Base-by-base conservation (phyloP, 495 filamentous ascomycete species). In the Saxophila tyrrhenica region DNA sequence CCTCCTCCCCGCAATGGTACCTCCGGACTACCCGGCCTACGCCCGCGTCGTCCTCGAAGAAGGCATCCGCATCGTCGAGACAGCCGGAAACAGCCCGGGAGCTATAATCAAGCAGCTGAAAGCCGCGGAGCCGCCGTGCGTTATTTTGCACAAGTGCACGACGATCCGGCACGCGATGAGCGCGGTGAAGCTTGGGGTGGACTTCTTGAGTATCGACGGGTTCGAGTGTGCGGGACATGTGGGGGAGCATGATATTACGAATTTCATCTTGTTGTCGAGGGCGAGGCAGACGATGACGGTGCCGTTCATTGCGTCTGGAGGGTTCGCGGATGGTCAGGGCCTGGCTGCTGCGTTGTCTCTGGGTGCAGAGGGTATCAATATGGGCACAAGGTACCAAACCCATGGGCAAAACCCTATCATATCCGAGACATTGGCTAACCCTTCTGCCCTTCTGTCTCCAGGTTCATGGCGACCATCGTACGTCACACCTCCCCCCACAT, bases 191-290 rank as follows among this genome's bases (percentile, higher is more conserved):
- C 82, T 97, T 35, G 92, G 92, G 50, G 92, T 95, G 0, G 92
- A 98, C 69, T 98, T 98, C 70, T 72, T 98, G 32, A 87, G 82
- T 25, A 97, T 98, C 62, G 92, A 98, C 63, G 92, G 92, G 20
- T 97, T 98, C 62, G 92, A 98, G 70, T 98, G 92, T 69, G 92
- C 89, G 21, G 92, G 92, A 51, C 94, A 91, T 67, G 90, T 98
- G 48, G 92, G 92, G 59, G 92, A 98, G 75, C 78, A 78, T 43
- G 92, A 98, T 64, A 95, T 98, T 69, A 95, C 92, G 58, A 98
- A 98, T 70, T 92, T 97, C 70, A 94, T 98, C 58, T 79, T 98
- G 8, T 76, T 97, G 42, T 82, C 79, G 67, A 78, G 87, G 42
- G 92, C 92, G 35, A 75, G 91, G 19, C 92, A 98, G 72, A 78